A percentile compares a stretch with the other conserved stretches of the same genome.
phyloP scores from a whole-genome alignment of 805 yeast genomes.

The Cyberlindnera suaveolens region DNA sequence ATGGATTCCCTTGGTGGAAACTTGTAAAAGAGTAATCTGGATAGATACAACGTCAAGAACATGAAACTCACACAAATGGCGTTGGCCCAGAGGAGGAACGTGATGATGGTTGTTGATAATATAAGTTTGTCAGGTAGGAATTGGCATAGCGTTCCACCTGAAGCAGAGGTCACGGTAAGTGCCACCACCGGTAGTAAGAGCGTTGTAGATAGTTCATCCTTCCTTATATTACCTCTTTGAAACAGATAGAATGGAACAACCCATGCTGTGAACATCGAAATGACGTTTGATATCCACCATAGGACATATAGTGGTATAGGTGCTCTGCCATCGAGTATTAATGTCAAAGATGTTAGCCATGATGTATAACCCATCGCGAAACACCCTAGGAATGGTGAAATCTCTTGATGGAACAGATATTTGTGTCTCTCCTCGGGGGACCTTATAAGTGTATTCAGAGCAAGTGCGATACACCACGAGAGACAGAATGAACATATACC shows the following conservation, averaged over 20 bases:
- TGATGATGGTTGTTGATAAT: conserved; percentile 45
- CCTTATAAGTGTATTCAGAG: conserved; percentile 30
- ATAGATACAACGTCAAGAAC: conserved; percentile 49
- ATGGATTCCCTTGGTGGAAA: conserved; percentile 50
- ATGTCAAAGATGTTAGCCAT: conserved; percentile 49
- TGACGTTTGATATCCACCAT: conserved; percentile 66
- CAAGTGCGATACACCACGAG: conserved; percentile 35
- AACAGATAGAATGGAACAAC: conserved; percentile 41
- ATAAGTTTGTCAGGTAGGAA: conserved; percentile 40
- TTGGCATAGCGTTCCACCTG: conserved; percentile 52
- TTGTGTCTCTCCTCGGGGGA: conserved; percentile 25
- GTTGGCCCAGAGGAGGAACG: conserved; percentile 60
- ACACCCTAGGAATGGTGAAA: conserved; percentile 68
- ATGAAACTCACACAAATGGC: conserved; percentile 58
- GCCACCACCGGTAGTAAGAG: conserved; percentile 75
- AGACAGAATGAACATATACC: conserved; percentile 48
- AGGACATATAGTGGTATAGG: conserved; percentile 48
- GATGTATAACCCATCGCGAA: conserved; percentile 76
- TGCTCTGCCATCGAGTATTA: conserved; percentile 30
- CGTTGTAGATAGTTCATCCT: conserved; percentile 44
- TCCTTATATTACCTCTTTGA: conserved; percentile 26
- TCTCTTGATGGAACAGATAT: conserved; percentile 28
- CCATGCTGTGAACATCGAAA: conserved; percentile 57
- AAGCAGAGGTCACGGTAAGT: conserved; percentile 65
- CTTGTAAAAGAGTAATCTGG: conserved; percentile 52